phyloP scores from a whole-genome alignment of 2,329 filamentous ascomycete species.

The Botryotinia calthae region DNA sequence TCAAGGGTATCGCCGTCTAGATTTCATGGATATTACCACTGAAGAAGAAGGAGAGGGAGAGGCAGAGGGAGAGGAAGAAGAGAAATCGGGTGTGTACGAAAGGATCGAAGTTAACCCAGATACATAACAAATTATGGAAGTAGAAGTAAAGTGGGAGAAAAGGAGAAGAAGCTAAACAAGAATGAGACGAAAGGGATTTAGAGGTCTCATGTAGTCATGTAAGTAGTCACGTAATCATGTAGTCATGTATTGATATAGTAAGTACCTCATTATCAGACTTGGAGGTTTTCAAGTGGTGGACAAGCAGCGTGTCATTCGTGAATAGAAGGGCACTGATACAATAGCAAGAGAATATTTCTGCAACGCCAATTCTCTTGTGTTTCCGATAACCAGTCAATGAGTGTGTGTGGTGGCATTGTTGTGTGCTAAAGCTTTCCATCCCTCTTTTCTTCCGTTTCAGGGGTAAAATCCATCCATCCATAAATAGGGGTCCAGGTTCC shows the following conservation, averaged over 20 bases:
- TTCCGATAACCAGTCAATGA: neutral
- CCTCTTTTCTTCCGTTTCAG: neutral
- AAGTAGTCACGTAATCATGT: neutral
- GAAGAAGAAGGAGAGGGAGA: neutral
- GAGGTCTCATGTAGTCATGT: neutral
- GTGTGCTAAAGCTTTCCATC: neutral
- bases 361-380: neutral
- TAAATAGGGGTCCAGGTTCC: neutral
- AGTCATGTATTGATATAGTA: neutral
- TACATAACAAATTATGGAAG: neutral
- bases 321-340: neutral
- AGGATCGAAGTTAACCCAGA: neutral
- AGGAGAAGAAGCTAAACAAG: conserved; percentile 3
- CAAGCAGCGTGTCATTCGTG: neutral
- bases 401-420: neutral
- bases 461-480: conserved; percentile 5
- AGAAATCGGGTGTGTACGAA: neutral
- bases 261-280: neutral
- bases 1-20: conserved; percentile 12
- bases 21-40: neutral
- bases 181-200: neutral
- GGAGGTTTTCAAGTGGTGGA: neutral
- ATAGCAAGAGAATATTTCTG: neutral
- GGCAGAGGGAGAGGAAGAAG: neutral
- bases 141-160: neutral